These are phyloP conservation scores for Fusarium dlaminii DNA, from an alignment of 2,329 filamentous ascomycete species.

Conservation along the genomic window DNA sequence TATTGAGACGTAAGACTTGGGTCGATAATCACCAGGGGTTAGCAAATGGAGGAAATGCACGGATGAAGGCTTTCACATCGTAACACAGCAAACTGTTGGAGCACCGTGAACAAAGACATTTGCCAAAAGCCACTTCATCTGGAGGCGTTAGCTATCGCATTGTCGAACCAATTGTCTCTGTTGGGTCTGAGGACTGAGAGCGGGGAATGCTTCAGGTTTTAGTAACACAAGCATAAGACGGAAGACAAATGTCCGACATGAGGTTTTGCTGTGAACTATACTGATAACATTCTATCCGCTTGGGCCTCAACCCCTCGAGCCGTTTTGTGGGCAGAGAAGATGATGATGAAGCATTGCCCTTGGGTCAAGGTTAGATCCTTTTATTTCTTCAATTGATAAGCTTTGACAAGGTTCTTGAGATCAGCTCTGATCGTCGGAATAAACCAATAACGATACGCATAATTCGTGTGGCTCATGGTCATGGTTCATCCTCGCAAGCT, in stretches of 20 bases:
- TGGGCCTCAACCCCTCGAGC: not conserved
- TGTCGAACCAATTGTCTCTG: conserved; percentile 4
- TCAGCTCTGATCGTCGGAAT: not conserved
- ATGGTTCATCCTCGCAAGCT: not conserved
- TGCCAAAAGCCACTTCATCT: conserved; percentile 19
- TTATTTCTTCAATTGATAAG: not conserved
- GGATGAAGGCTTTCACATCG: conserved; percentile 7
- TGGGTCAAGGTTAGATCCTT: not conserved
- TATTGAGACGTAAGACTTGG: not conserved
- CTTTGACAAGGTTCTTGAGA: not conserved
- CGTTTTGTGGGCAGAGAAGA: not conserved
- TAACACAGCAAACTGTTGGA: not conserved
- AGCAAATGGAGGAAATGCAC: not conserved
- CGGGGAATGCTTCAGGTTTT: conserved; percentile 1
- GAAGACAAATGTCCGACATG: not conserved
- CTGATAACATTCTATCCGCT: not conserved
- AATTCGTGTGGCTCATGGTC: conserved; percentile 15
- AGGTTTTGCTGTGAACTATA: not conserved
- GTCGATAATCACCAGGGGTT: not conserved
- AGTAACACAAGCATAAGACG: conserved; percentile 3
- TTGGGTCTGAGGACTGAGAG: not conserved
- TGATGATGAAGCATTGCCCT: not conserved
- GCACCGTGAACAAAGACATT: conserved; percentile 21
- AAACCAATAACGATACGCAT: conserved; percentile 10
- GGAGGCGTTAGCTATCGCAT: conserved; percentile 6